These are phyloP conservation scores for Moesziomyces parantarcticus DNA, from an alignment of 1,284 basidiomycete genomes.

Conservation along the genomic window DNA sequence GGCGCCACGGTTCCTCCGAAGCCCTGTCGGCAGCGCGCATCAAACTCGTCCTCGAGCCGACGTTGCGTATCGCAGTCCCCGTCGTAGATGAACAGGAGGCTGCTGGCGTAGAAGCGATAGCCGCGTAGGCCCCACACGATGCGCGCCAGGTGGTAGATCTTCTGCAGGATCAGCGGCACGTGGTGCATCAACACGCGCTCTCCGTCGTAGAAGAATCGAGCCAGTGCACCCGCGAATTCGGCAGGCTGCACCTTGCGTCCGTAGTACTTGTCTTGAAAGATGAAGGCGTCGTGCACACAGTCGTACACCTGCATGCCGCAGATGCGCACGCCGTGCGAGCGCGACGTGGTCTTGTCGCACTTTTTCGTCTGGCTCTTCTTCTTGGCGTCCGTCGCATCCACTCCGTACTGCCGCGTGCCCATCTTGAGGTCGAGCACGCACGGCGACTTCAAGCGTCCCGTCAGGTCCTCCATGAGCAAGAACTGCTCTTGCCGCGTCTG, in stretches of 20 bases:
- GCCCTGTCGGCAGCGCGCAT: slow-evolving; percentile 37
- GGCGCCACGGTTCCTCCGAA: slow-evolving; percentile 39
- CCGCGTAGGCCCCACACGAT: slow-evolving; percentile 88
- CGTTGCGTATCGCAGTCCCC: slow-evolving; percentile 89
- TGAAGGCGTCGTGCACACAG: slow-evolving; percentile 75
- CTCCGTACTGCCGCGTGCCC: slow-evolving; percentile 97
- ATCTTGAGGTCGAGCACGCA: slow-evolving; percentile 99
- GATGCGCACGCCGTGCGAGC: slow-evolving; percentile 87
- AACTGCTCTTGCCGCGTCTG: slow-evolving; percentile 89
- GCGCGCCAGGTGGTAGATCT: slow-evolving; percentile 90
- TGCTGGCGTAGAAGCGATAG: slow-evolving; percentile 97
- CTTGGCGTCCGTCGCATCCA: slow-evolving; percentile 90
- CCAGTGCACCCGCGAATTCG: slow-evolving; percentile 84
- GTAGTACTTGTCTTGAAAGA: slow-evolving; percentile 95
- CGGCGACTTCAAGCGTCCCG: slow-evolving; percentile 89
- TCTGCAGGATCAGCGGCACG: slow-evolving; percentile 88
- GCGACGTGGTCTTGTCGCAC: slow-evolving; percentile 93
- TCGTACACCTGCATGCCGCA: slow-evolving; percentile 94
- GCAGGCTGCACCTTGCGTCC: slow-evolving; percentile 87
- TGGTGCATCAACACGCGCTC: slow-evolving; percentile 85
- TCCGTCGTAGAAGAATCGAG: slow-evolving; percentile 87
- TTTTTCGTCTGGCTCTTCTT: slow-evolving; percentile 98
- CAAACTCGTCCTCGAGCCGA: slow-evolving; percentile 66
- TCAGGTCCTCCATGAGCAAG: slow-evolving; percentile 98
- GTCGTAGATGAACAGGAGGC: slow-evolving; percentile 95